Base-by-base conservation (phyloP, 345 rosid species). In the Populus ilicifolia region DNA sequence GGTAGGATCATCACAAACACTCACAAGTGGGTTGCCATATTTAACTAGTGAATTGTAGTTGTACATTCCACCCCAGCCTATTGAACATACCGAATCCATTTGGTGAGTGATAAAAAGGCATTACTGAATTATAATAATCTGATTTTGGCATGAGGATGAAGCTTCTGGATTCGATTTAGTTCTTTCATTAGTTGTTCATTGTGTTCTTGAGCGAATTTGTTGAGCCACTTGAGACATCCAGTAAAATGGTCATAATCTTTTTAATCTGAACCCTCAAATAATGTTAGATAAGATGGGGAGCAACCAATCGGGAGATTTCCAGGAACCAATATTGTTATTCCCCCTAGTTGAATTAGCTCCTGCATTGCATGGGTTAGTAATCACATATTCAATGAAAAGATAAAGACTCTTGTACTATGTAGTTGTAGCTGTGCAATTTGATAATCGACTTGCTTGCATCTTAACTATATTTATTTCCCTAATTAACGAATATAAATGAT, bases 61-160 rank as follows among this genome's bases (percentile, higher is more conserved):
- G 79, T 89, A 87, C 20, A 73, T 14, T 30, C 90, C 90, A 74
- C 83, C 89, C 59, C 59, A 6, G 59, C 59, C 59, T 18, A 11
- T 8, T 5, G 11, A 59, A 52, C 23, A 11, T 74, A 89, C 92
- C 92, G 14, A 77, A 88, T 78, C 46, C 74, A 5, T 54, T 12
- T 17, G 90, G 92, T 5, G 82, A 43, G 66, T 82, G 88, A 71
- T 44, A 78, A 63, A 85, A 75, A 44, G 84, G 82, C 79, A 48
- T 82, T 48, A 89, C 83, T 3, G 90, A 85, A 48, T 84, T 70
- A 23, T 89, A 90, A 73, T 89, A 86, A 65, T 89, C 91, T 5
- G 90, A 89, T 85, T 46, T 77, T 84, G 64, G 72, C 69, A 75
- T 44, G 68, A 44, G 89, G 87, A 59, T 83, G 77, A 5, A 84